phyloP scores from a whole-genome alignment of 306 rosid species.

The apple (Malus domestica) region DNA sequence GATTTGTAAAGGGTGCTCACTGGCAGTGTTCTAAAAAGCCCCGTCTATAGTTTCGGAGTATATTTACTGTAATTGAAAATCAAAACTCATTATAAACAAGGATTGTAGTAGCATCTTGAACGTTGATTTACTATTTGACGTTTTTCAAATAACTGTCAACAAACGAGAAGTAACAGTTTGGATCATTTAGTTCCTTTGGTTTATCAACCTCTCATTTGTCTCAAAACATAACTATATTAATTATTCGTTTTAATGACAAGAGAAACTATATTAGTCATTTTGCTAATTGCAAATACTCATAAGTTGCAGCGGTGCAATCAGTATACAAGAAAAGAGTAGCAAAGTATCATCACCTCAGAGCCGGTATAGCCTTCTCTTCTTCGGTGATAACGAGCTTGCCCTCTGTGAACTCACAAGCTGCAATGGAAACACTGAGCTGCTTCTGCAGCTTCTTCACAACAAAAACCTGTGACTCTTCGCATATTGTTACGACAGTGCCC shows the following conservation, averaged over 20 bases:
- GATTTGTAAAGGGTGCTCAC: too few species aligned
- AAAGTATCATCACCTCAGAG: neutral
- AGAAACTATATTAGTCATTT: neutral
- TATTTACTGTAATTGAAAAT: neutral
- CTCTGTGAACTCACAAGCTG: slow-evolving; percentile 59
- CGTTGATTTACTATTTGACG: too few species aligned
- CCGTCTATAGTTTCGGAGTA: too few species aligned
- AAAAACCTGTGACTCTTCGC: slow-evolving; percentile 83
- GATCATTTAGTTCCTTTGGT: neutral
- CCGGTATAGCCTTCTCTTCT: slow-evolving; percentile 23
- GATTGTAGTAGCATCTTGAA: neutral
- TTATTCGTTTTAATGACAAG: neutral
- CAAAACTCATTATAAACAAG: neutral
- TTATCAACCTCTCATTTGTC: neutral
- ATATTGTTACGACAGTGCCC: slow-evolving; percentile 72
- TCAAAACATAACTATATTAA: neutral
- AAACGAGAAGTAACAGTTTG: neutral
- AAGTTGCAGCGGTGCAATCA: neutral
- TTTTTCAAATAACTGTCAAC: neutral
- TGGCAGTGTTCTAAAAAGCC: too few species aligned
- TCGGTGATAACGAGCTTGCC: slow-evolving; percentile 55
- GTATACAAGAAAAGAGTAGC: neutral
- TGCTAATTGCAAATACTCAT: neutral
- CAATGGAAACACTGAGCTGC: slow-evolving; percentile 66
- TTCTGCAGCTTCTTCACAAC: slow-evolving; percentile 82